Percentiles rank a stretch among this genome's conserved stretches.
phyloP scores from a whole-genome alignment of 1,139 yeast species.

The Candida dubliniensis region DNA sequence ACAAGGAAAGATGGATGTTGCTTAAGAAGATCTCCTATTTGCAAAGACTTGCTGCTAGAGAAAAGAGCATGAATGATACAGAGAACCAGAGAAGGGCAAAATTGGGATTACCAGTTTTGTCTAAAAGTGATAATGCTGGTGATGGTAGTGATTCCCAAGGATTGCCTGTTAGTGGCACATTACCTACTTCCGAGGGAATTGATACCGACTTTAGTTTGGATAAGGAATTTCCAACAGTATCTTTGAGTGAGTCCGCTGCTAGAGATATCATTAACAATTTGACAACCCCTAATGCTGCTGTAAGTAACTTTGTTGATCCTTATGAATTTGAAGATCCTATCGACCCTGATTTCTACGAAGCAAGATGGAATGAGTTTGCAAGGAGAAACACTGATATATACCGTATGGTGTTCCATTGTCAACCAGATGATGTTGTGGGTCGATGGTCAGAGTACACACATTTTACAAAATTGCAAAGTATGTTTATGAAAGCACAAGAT shows the following conservation, averaged over 20 bases:
- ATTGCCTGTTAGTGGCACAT: neutral
- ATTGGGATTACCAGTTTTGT: constrained; percentile 31
- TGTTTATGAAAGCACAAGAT: constrained; percentile 54
- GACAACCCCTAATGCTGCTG: constrained; percentile 30
- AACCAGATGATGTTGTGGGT: constrained; percentile 86
- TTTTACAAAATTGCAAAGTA: constrained; percentile 55
- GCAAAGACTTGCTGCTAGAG: constrained; percentile 58
- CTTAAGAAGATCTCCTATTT: constrained; percentile 68
- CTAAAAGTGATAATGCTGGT: neutral
- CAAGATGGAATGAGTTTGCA: constrained; percentile 86
- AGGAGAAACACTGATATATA: constrained; percentile 78
- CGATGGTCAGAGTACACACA: constrained; percentile 90
- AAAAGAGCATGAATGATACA: constrained; percentile 30
- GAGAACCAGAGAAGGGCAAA: constrained; percentile 34
- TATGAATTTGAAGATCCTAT: constrained; percentile 86
- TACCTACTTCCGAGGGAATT: constrained; percentile 8
- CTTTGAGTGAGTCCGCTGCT: constrained; percentile 47
- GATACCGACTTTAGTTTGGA: constrained; percentile 6
- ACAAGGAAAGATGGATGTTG: constrained; percentile 65
- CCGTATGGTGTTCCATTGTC: constrained; percentile 86
- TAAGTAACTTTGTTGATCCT: constrained; percentile 71
- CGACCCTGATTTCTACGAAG: constrained; percentile 74
- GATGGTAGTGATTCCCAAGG: constrained; percentile 1
- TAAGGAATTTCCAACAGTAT: constrained; percentile 44
- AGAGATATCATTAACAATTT: constrained; percentile 43